phyloP scores from a whole-genome alignment of 768 basidiomycete species.

The Rhodotorula diobovata region DNA sequence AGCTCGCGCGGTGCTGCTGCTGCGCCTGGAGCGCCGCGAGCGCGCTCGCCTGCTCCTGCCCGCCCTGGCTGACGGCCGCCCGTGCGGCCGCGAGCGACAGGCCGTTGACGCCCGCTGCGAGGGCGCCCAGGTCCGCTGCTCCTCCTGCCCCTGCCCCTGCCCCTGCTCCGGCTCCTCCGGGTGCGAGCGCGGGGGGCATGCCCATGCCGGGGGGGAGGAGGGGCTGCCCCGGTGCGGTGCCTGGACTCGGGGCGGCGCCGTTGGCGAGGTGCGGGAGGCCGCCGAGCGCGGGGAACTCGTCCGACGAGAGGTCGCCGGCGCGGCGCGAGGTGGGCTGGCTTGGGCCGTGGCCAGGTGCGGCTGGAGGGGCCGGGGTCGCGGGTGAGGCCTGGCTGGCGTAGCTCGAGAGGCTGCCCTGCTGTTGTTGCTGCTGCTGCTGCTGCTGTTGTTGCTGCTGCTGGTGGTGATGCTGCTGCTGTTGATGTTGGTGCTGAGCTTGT shows the following conservation, averaged over 20 bases:
- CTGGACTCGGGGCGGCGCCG: too few relatives aligned
- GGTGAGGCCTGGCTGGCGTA: constrained; percentile 32
- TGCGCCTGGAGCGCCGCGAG: constrained; percentile 35
- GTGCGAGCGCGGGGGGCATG: too few relatives aligned
- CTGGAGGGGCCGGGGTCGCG: constrained; percentile 40
- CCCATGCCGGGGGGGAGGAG: constrained; percentile 1
- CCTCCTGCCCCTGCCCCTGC: not conserved
- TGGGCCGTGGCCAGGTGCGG: constrained; percentile 39
- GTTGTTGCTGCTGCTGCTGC: not conserved
- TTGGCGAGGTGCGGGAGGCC: not conserved
- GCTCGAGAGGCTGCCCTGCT: constrained; percentile 18
- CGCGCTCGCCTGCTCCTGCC: constrained; percentile 38
- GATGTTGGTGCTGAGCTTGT: not conserved
- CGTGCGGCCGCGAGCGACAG: constrained; percentile 17
- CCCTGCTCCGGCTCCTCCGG: constrained; percentile 9
- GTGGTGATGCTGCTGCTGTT: too few relatives aligned
- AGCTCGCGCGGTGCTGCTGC: constrained; percentile 34
- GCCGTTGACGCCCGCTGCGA: constrained; percentile 22
- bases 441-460: not conserved
- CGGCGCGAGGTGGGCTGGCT: not conserved
- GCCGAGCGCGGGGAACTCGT: constrained; percentile 39
- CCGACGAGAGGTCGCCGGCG: constrained; percentile 7
- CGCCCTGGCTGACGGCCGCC: not conserved
- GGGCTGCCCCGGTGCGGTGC: not conserved
- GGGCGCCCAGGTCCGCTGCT: not conserved